Evolutionary conservation across 805 yeast genomes (phyloP).

Genomic region (Candida odintsovae): DNA sequence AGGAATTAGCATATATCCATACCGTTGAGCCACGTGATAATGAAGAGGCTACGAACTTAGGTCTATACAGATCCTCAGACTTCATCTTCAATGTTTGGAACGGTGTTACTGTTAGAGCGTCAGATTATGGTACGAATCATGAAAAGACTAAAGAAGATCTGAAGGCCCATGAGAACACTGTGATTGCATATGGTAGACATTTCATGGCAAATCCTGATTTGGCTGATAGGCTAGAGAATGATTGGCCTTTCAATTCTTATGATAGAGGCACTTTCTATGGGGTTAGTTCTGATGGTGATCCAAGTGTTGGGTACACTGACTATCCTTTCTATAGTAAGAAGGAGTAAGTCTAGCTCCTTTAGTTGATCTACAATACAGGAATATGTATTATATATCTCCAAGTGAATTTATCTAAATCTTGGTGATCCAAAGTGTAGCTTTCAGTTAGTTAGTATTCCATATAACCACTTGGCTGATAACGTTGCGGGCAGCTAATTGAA

Average conservation of each 20-base stretch:
- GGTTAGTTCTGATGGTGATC: background rate
- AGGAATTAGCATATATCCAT: slow-evolving; percentile 36
- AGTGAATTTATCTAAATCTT: no score
- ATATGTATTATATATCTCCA: no score
- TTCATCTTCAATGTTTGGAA: slow-evolving; percentile 33
- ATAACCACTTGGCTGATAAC: no score
- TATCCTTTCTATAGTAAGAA: background rate
- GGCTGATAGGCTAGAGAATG: slow-evolving; percentile 31
- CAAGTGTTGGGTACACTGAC: background rate
- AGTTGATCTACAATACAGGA: no score
- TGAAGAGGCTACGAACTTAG: slow-evolving; percentile 20
- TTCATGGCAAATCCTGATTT: slow-evolving; percentile 42
- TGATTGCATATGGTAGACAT: slow-evolving; percentile 36
- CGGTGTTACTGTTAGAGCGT: slow-evolving; percentile 30
- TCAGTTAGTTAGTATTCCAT: no score
- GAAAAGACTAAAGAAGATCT: slow-evolving; percentile 2
- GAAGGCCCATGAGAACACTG: background rate
- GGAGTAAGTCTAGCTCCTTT: background rate
- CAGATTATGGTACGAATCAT: slow-evolving; percentile 7
- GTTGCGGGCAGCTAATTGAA: no score
- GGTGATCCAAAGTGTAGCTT: no score
- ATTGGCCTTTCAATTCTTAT: slow-evolving; percentile 26
- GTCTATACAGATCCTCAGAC: background rate
- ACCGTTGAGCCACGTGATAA: slow-evolving; percentile 37
- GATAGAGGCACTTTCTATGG: slow-evolving; percentile 18